Base-by-base conservation (phyloP, 148 eudicot species). In the Oxyria digyna region DNA sequence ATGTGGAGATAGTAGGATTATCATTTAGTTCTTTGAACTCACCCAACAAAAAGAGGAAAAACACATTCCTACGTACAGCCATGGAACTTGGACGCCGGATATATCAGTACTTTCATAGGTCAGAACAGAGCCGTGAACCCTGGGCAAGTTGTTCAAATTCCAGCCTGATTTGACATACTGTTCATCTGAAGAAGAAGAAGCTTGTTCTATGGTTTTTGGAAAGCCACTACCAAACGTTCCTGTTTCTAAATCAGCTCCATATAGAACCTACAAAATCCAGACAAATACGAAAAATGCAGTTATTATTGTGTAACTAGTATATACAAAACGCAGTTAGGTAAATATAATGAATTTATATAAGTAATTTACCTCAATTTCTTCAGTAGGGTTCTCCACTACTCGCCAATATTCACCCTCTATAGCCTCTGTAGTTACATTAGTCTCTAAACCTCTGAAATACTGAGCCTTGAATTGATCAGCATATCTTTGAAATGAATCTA, bases 331-430 rank as follows among this genome's bases (percentile, higher is more conserved):
- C 62, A 23, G 27, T 14, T 59, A 14, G 31, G 3, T 0, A 59
- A 29, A 31, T 29, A n/a, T n/a, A n/a, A n/a, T n/a, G n/a, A 6
- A 21, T 29, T 15, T 10, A 59, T 10, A 59, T 59, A 1, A 23
- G 10, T 66, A 54, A 43, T 71, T 45, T 78, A 91, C 99, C 99
- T 95, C 99, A 67, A 95, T 87, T 82, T 95, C 97, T 77, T 88
- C 96, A 12, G 99, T 91, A 33, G 99, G 97, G 74, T 77, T 85
- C 85, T 95, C 96, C 29, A 95, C 96, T 78, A 95, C 85, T 74
- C 99, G 81, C 99, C 99, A 95, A 78, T 91, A 95, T 78, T 91
- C 99, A 66, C 99, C 97, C 83, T 95, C 99, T 74, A 95, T 88
- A 62, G 48, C 74, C 59, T 74, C 81, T 38, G 74, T 50, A 49